A percentile compares a stretch with the other conserved stretches of the same genome.
Evolutionary conservation across 129 eudicot species (phyloP).

Genomic region (Lonicera japonica): DNA sequence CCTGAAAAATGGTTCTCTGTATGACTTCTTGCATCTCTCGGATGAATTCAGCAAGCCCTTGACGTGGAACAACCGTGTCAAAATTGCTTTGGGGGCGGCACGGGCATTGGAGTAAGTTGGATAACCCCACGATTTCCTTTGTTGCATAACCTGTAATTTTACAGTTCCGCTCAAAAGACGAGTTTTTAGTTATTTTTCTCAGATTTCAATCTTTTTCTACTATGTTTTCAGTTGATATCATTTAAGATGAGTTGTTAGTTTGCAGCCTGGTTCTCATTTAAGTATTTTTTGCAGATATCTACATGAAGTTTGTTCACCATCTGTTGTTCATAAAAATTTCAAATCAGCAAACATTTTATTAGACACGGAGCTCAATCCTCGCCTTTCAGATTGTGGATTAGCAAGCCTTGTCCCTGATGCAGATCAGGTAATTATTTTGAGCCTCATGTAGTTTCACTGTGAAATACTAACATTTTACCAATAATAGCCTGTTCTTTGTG

Average conservation of each 20-base stretch:
- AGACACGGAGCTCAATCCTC: conserved; percentile 90
- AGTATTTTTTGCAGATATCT: conserved; percentile 55
- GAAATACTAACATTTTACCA: not conserved
- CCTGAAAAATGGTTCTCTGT: conserved; percentile 79
- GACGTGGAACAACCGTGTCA: conserved; percentile 91
- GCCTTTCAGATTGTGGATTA: conserved; percentile 86
- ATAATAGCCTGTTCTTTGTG: too few species aligned
- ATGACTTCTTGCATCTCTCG: conserved; percentile 72
- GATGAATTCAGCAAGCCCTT: conserved; percentile 91
- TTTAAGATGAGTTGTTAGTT: too few species aligned
- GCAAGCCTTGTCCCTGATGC: conserved; percentile 76
- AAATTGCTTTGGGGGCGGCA: conserved; percentile 96
- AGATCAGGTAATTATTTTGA: conserved; percentile 56
- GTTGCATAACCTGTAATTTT: too few species aligned
- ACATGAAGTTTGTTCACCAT: conserved; percentile 99
- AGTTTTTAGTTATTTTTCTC: too few species aligned
- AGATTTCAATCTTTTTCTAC: too few species aligned
- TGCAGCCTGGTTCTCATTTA: conserved; percentile 6
- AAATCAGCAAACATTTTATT: conserved; percentile 86
- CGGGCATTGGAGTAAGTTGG: conserved; percentile 91
- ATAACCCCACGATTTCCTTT: not conserved
- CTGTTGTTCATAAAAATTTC: conserved; percentile 75
- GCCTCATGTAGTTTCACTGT: not conserved
- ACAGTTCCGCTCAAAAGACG: too few species aligned
- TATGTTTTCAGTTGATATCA: too few species aligned